Evolutionary conservation across 2,329 filamentous ascomycete species (phyloP), one percentile per base, ranked within the genome.

Genomic region (Penicillium sp.): DNA sequence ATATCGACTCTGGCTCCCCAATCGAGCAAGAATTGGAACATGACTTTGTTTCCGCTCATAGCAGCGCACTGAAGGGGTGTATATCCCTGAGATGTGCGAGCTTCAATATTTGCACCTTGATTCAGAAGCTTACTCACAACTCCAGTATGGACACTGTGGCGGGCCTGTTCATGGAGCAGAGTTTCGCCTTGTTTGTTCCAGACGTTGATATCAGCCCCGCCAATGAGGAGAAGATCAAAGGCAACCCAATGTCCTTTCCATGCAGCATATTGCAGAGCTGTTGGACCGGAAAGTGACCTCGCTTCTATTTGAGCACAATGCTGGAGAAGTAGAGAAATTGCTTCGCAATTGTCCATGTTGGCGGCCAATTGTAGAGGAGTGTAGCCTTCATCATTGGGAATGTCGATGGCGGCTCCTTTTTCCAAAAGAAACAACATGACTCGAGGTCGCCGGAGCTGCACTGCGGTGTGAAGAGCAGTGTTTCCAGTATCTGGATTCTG

Each of bases 61-160:
- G 68, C 70, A 5, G 71, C 69, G 27, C 56, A 71, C 29, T 73
- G 71, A 3, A 73, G 52, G 0, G 71, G 64, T 0, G 69, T 72
- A 13, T 66, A 66, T 8, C 71, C 71, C 46, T 70, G 65, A 1
- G 64, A 65, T 1, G 52, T 71, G 2, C 62, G 55, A 4, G 65
- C 65, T 56, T 73, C 71, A 0, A 72, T 59, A 21, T 72, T 68
- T 2, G 68, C 70, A 3, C 69, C 70, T 14, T 66, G 53, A 0
- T 62, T 58, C 3, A 72, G 48, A 3, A 73, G 47, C 2, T 71
- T 59, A 1, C 68, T 45, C 1, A 62, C 64, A 21, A 71, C 54
- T 7, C 65, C 60, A 0, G 49, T 54, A 3, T 43, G 63, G 0
- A 43, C 48, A 1, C 61, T 39, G 1, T 52, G 55, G 1, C 60